These are phyloP conservation scores for Russula compacta DNA, from an alignment of 768 basidiomycete species.

Conservation along the genomic window DNA sequence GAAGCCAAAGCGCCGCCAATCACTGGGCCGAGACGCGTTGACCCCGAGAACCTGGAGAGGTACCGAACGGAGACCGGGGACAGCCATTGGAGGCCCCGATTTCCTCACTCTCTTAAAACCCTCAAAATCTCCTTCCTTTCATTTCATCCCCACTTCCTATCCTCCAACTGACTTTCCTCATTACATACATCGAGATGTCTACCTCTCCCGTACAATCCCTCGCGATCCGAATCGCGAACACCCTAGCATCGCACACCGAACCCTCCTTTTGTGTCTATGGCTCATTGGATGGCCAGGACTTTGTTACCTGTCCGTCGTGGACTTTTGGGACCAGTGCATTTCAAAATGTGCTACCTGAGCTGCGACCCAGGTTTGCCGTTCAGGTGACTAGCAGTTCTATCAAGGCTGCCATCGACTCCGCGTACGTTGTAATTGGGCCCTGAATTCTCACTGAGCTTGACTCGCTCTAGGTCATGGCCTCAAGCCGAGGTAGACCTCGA, in stretches of 20 bases:
- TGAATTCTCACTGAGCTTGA: background rate
- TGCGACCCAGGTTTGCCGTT: background rate
- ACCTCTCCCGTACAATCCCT: rapidly evolving
- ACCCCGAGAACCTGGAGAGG: constrained; percentile 5
- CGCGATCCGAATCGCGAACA: background rate
- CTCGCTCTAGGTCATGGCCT: background rate
- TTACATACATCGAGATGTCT: background rate
- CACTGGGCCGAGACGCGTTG: background rate
- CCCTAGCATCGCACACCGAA: background rate
- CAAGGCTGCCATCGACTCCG: background rate
- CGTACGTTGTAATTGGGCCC: background rate
- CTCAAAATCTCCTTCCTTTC: background rate
- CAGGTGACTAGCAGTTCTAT: background rate
- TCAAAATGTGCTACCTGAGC: rapidly evolving
- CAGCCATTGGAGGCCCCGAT: background rate
- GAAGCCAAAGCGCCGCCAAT: background rate
- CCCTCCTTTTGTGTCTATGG: background rate
- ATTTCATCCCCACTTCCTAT: constrained; percentile 3
- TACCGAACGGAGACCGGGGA: constrained; percentile 12
- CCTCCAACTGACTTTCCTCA: background rate
- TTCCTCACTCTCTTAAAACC: background rate
- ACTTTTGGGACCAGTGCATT: background rate
- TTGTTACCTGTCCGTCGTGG: background rate
- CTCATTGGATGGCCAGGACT: background rate
- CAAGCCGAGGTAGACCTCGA: background rate